phyloP scores from a whole-genome alignment of 257 asterid species.

The Vinca minor region DNA sequence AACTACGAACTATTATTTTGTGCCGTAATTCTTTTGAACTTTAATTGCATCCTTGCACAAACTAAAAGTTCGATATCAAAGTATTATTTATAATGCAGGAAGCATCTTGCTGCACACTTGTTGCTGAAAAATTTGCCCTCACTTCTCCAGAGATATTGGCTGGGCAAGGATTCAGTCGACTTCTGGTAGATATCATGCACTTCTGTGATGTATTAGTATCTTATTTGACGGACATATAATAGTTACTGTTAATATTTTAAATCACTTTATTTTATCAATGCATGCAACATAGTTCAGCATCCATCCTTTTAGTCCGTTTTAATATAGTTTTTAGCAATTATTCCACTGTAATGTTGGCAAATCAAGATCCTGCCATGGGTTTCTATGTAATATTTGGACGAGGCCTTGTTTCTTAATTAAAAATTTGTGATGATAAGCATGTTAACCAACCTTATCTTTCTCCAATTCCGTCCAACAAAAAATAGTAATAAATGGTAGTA shows the following conservation, averaged over 20 bases:
- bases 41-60: neutral
- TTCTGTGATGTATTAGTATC: neutral
- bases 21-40: neutral
- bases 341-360: neutral
- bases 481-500: neutral
- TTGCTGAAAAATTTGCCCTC: constrained; percentile 53
- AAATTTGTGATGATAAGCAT: neutral
- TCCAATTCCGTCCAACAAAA: neutral
- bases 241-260: neutral
- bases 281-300: too few relatives aligned
- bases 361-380: neutral
- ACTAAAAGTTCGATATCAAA: neutral
- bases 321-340: neutral
- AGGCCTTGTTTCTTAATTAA: neutral
- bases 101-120: constrained; percentile 58
- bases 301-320: neutral
- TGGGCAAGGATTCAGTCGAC: constrained; percentile 70
- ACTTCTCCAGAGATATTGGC: constrained; percentile 62
- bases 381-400: neutral
- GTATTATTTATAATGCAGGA: constrained; percentile 39
- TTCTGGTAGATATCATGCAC: constrained; percentile 41
- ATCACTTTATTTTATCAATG: neutral
- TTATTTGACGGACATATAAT: neutral
- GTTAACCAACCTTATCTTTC: neutral
- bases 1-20: neutral